Base-by-base conservation (phyloP, 192 early-diverging fungal genomes). In the Borealophlyctis nickersoniae region DNA sequence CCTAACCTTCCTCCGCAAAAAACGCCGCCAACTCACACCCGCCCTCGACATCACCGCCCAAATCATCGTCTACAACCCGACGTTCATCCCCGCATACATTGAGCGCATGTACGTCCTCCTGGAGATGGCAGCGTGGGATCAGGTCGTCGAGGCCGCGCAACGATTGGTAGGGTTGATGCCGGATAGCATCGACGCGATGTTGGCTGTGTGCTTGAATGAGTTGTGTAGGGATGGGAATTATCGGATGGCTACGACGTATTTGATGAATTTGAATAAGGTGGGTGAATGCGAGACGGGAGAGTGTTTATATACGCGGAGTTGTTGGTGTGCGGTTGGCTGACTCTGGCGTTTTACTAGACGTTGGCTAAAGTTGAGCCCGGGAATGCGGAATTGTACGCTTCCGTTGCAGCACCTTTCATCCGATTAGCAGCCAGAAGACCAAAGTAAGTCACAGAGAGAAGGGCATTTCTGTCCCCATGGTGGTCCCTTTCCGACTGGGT, bases 31-130 rank as follows among this genome's bases (percentile, higher is more conserved):
- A 45, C 56, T 67, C 7, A 56, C 71, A 9, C 52, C 67, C 19
- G 77, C 80, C 1, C 45, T 85, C 2, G 82, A 85, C 55, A 67
- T 80, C 23, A 73, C 69, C 49, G 70, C 75, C 14, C 75, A 73
- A 34, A 64, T 85, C 31, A 73, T 79, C 16, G 78, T 75, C 23
- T 70, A 75, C 35, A 69, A 80, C 51, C 58, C 76, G 16, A 36
- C 26, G 9, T 85, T 82, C 50, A 34, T 79, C 3, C 82, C 82
- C 0, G 82, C 82, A 0, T 73, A 75, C 62, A 73, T 85, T 29
- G 80, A 82, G 51, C 60, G 76, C 4, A 76, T 80, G 72, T 78
- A 78, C 49, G 56, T 80, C 11, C 56, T 73, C 14, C 62, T 82
- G 14, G 76, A 82, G 51, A 53, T 78, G 36, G 58, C 55, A 22